Base-by-base conservation (phyloP, 768 basidiomycete species). In the Amanita jacksonii region DNA sequence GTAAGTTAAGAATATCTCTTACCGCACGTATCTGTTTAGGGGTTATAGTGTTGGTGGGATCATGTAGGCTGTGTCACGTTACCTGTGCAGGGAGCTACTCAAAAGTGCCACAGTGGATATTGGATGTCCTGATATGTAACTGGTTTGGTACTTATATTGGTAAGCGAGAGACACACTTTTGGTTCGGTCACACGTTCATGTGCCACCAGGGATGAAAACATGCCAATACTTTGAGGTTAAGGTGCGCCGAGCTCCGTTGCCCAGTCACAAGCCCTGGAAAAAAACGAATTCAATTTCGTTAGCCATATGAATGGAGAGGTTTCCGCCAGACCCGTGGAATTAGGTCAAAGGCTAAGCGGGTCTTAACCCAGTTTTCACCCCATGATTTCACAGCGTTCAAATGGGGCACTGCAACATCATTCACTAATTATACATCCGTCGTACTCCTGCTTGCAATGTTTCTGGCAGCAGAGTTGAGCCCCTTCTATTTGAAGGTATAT, bases 221-320 rank as follows among this genome's bases (percentile, higher is more conserved):
- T 91, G 88, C 56, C 80, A 87, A 56, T 88, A 84, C 55, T 72
- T 90, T 49, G 84, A 89, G 69, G 88, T 91, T 46, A 90, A 89
- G 72, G 85, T 84, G 51, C 47, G 67, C n/a, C n/a, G n/a, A n/a
- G n/a, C n/a, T 49, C 38, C 38, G 42, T n/a, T 41, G 10, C 4
- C 42, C 38, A 40, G 40, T 37, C 25, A 43, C 46, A 45, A 23
- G 37, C 22, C 13, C 15, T 22, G 24, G 24, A 30, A 36, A 42
- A 43, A 42, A 52, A 49, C 49, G 48, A n/a, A n/a, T 28, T 28
- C 27, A 23, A 25, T 12, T 35, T 45, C 27, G 9, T 22, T 36
- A 89, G 87, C 83, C 81, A 32, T 90, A 86, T 55, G 79, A 77
- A 50, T 90, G 87, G 88, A 81, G 87, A 42, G 88, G 88, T 10